A percentile compares a stretch with the other conserved stretches of the same genome.
Evolutionary conservation across 805 yeast genomes (phyloP).

Genomic region (Saccharomyces jurei): DNA sequence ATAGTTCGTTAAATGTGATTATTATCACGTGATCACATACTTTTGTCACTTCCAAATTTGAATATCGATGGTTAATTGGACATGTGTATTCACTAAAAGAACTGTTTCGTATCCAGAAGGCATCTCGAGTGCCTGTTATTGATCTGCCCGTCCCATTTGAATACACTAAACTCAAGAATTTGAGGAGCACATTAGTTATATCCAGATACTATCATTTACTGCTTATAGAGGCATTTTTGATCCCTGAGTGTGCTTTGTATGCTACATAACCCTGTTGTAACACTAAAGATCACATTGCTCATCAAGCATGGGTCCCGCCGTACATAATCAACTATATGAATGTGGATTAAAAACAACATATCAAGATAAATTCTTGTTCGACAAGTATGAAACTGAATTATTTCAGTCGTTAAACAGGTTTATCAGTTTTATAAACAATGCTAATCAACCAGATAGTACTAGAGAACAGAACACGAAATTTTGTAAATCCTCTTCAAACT

Average conservation of each 20-base stretch:
- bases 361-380: background rate
- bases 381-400: slow-evolving; percentile 13
- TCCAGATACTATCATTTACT: background rate
- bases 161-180: background rate
- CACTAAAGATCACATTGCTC: background rate
- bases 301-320: background rate
- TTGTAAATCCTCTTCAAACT: slow-evolving; percentile 2
- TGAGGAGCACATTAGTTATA: background rate
- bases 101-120: background rate
- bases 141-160: background rate
- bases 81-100: background rate
- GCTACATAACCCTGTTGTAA: background rate
- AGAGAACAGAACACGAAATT: background rate
- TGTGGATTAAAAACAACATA: background rate
- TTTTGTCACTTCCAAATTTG: background rate
- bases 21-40: background rate
- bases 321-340: background rate
- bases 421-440: slow-evolving; percentile 13
- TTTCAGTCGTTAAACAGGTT: slow-evolving; percentile 20
- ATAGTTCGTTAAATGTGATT: background rate
- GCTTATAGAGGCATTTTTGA: background rate
- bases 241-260: background rate
- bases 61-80: background rate
- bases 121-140: background rate
- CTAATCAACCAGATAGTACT: background rate